Evolutionary conservation across 1,284 basidiomycete genomes (phyloP).

Genomic region (Xerocomus amazonicus): DNA sequence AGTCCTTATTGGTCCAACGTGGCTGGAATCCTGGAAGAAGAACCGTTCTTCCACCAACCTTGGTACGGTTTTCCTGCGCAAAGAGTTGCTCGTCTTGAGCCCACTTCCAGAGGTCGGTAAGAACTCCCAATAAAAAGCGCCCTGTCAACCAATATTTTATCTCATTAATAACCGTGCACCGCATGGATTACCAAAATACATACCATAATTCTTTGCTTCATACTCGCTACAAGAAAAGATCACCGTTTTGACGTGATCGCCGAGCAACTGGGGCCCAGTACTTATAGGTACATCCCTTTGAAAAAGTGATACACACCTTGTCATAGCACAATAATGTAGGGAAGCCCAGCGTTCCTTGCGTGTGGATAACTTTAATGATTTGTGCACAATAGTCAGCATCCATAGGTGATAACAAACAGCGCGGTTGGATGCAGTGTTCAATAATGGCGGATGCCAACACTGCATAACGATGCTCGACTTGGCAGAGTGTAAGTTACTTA

Average conservation of each 20-base stretch:
- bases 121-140: conserved; percentile 78
- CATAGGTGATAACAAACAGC: conserved; percentile 89
- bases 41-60: conserved; percentile 59
- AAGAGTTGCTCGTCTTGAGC: conserved; percentile 64
- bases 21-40: conserved; percentile 65
- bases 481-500: conserved; percentile 9
- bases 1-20: conserved; percentile 45
- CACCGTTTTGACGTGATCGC: conserved; percentile 79
- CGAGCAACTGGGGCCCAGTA: conserved; percentile 56
- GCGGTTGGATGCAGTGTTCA: conserved; percentile 91
- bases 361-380: conserved; percentile 86
- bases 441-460: conserved; percentile 63
- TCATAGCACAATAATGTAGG: conserved; percentile 85
- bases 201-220: conserved; percentile 94
- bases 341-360: conserved; percentile 83
- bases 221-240: conserved; percentile 94
- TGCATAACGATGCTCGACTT: conserved; percentile 47
- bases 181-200: conserved; percentile 12
- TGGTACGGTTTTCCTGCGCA: conserved; percentile 62
- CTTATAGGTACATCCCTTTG: conserved; percentile 9
- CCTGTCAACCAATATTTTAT: conserved; percentile 41
- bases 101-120: conserved; percentile 78
- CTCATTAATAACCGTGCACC: neutral
- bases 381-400: conserved; percentile 94
- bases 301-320: conserved; percentile 48